A percentile compares a stretch with the other conserved stretches of the same genome.
These are phyloP conservation scores for Rhizophora mangle DNA, from an alignment of 345 rosid species.

Conservation along the genomic window DNA sequence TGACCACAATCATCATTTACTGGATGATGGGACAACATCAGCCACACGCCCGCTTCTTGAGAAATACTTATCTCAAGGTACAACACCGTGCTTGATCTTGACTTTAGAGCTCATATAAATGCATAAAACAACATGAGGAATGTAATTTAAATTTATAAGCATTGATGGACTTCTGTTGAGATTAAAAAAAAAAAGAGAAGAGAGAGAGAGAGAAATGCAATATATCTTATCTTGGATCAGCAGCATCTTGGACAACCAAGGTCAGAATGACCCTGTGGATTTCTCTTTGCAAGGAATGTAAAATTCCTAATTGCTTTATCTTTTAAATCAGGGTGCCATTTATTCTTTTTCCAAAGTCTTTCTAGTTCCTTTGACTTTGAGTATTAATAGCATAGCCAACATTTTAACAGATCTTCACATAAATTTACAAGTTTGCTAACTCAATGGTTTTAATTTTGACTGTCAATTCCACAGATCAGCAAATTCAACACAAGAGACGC, in stretches of 20 bases:
- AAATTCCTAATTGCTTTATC: not conserved
- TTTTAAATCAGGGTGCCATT: not conserved
- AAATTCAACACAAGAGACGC: slow-evolving; percentile 41
- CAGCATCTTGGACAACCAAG: no score
- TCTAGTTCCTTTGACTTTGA: not conserved
- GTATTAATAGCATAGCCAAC: no score
- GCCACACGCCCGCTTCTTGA: slow-evolving; percentile 36
- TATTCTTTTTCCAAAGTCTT: slow-evolving; percentile 1
- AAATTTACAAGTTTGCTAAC: no score
- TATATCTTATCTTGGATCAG: no score
- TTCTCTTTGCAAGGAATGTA: slow-evolving; percentile 4
- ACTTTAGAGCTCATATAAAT: not conserved
- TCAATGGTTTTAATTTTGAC: not conserved
- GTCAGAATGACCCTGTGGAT: not conserved
- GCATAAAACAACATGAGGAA: not conserved
- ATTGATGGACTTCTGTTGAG: not conserved
- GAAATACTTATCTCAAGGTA: slow-evolving; percentile 39
- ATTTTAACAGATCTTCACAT: no score
- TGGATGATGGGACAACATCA: slow-evolving; percentile 28
- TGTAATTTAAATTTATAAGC: not conserved
- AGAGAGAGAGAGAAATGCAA: no score
- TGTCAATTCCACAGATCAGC: slow-evolving; percentile 31
- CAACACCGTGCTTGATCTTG: not conserved
- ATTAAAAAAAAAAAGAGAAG: not conserved
- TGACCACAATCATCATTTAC: slow-evolving; percentile 21